Percentiles rank a stretch among this genome's conserved stretches.
phyloP scores from a whole-genome alignment of 129 eudicot genomes.

The Cynara cardunculus region DNA sequence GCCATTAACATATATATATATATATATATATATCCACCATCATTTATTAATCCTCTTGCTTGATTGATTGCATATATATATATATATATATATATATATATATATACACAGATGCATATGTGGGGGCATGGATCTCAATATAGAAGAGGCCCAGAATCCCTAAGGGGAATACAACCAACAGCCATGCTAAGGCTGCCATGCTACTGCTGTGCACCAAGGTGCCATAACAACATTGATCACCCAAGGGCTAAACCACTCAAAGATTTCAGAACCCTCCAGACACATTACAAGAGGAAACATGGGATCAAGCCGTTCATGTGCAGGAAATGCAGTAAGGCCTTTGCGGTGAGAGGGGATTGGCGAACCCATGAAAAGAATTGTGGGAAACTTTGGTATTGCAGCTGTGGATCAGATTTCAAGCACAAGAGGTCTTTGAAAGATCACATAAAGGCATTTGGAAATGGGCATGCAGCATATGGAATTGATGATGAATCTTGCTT shows the following conservation, averaged over 20 bases:
- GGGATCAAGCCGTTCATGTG: constrained; percentile 86
- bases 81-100: too few relatives aligned
- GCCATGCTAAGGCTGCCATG: constrained; percentile 91
- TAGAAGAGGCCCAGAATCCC: constrained; percentile 83
- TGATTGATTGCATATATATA: not conserved
- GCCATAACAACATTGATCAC: constrained; percentile 89
- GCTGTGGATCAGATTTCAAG: constrained; percentile 85
- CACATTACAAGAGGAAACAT: constrained; percentile 89
- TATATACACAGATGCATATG: constrained; percentile 73
- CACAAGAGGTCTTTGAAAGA: constrained; percentile 86
- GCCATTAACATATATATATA: too few relatives aligned
- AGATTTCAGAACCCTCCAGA: constrained; percentile 90
- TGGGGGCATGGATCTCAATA: constrained; percentile 99
- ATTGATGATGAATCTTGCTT: constrained; percentile 48
- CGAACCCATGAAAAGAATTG: constrained; percentile 91
- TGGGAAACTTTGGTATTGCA: constrained; percentile 89
- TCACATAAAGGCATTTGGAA: constrained; percentile 83
- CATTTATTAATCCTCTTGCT: not conserved
- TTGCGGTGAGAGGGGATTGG: constrained; percentile 92
- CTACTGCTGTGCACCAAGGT: constrained; percentile 81
- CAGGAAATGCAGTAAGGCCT: constrained; percentile 76
- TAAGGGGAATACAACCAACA: constrained; percentile 83
- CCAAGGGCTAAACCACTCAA: constrained; percentile 85
- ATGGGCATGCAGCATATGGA: constrained; percentile 67
- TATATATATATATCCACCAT: too few relatives aligned